Percentiles rank a stretch among this genome's conserved stretches.
Evolutionary conservation across 2,329 filamentous ascomycete species (phyloP).

Genomic region (Saccharata proteae): DNA sequence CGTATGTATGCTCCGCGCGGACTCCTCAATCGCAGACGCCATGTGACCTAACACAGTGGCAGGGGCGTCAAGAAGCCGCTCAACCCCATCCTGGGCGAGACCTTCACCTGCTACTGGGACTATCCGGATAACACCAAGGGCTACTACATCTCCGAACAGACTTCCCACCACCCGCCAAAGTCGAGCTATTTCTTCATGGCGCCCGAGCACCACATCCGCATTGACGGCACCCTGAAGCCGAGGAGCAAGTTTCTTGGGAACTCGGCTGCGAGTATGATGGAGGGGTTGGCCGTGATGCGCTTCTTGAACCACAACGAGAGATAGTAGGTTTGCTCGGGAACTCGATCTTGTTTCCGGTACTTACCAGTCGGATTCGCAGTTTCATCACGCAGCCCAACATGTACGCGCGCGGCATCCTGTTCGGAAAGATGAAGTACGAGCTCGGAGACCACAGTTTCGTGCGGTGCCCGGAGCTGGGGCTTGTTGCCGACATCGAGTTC

Average conservation of each 20-base stretch:
- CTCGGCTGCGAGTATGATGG: constrained; percentile 96
- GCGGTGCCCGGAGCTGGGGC: constrained; percentile 73
- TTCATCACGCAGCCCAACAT: constrained; percentile 96
- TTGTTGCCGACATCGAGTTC: constrained; percentile 90
- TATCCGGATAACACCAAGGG: constrained; percentile 71
- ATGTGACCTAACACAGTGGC: constrained; percentile 10
- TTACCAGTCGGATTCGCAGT: constrained; percentile 34
- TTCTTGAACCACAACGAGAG: constrained; percentile 76
- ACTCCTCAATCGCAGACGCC: background rate
- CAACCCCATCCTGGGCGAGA: constrained; percentile 91
- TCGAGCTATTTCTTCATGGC: constrained; percentile 99
- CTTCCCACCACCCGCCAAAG: constrained; percentile 94
- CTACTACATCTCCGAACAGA: constrained; percentile 96
- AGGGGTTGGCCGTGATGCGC: constrained; percentile 79
- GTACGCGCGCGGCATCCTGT: constrained; percentile 93
- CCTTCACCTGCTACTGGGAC: constrained; percentile 93
- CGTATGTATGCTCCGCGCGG: constrained; percentile 45
- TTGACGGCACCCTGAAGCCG: constrained; percentile 91
- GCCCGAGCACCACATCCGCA: constrained; percentile 82
- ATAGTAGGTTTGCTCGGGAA: constrained; percentile 53
- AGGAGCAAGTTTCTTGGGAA: constrained; percentile 93
- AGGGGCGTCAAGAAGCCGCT: constrained; percentile 97
- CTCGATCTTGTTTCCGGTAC: background rate
- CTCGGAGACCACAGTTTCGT: constrained; percentile 93
- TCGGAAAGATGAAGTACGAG: constrained; percentile 99